Evolutionary conservation across 768 basidiomycete genomes (phyloP).

Genomic region (Pulveroboletus sp.): DNA sequence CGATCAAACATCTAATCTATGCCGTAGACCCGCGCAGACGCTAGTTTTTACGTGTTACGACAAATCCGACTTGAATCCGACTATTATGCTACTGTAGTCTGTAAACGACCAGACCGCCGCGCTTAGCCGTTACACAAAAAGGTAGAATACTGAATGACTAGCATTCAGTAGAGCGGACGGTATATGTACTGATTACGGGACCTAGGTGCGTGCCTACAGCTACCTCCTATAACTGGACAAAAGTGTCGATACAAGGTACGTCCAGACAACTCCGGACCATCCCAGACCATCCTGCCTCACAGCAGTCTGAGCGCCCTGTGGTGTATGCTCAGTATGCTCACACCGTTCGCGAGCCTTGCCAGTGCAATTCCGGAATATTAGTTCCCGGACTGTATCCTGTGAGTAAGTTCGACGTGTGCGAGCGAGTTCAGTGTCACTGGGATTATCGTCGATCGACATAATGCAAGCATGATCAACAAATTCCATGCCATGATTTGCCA

Average conservation of each 20-base stretch:
- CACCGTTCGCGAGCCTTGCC: slow-evolving; percentile 3
- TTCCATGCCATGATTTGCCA: slow-evolving; percentile 21
- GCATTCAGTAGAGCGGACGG: too few species aligned
- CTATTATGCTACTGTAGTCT: too few species aligned
- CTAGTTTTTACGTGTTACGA: too few species aligned
- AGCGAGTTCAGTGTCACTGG: slow-evolving; percentile 9
- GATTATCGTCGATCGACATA: slow-evolving; percentile 28
- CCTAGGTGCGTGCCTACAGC: too few species aligned
- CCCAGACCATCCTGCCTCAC: slow-evolving; percentile 1
- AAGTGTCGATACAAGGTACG: slow-evolving; percentile 13
- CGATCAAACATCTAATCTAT: neutral
- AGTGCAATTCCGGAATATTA: slow-evolving; percentile 22
- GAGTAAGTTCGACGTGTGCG: slow-evolving; percentile 24
- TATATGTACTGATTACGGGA: too few species aligned
- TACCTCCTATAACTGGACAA: neutral
- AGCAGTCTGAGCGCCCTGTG: neutral
- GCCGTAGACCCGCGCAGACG: neutral
- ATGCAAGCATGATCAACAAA: slow-evolving; percentile 33
- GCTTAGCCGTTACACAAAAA: too few species aligned
- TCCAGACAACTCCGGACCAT: slow-evolving; percentile 13
- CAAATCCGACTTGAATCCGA: too few species aligned
- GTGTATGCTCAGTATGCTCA: too few species aligned
- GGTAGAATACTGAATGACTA: too few species aligned
- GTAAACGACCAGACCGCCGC: too few species aligned
- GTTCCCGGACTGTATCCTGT: slow-evolving; percentile 16